Base-by-base conservation (phyloP, 1,284 basidiomycete species). In the Cutaneotrichosporon dermatis region DNA sequence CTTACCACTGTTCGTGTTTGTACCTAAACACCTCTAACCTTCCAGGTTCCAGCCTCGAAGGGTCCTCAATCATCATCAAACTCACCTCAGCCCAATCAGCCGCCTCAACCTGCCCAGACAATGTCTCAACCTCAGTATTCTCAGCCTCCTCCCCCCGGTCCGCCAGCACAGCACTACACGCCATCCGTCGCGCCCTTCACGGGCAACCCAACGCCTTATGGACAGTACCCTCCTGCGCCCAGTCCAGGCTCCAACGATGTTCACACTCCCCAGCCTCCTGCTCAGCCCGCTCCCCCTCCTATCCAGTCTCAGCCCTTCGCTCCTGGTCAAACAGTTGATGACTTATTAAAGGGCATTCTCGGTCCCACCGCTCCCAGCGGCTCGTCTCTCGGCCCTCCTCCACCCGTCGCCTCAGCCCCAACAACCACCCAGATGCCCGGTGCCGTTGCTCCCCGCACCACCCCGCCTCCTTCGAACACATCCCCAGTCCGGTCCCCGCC, bases 331-430 rank as follows among this genome's bases (percentile, higher is more conserved):
- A 75, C 73, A 1, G 74, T 72, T n/a, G 72, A 72, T 43, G 73
- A 76, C 57, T 59, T 76, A 9, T 62, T 76, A 25, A 71, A 63
- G 54, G 69, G 69, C 41, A 70, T 76, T 12, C 62, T 75, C 1
- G 73, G 72, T 12, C 51, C 44, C 57, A 13, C 9, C 39, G 39
- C 39, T 51, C 41, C 16, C 57, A 56, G 45, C 54, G 36, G 36
- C 16, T 25, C 25, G 9, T 25, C n/a, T 9, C 10, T 12, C 10
- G n/a, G 25, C 46, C 46, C 25, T 16, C n/a, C 46, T 49, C 46
- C 11, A 25, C 46, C n/a, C 46, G 9, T 44, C 9, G 12, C 43
- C 8, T 7, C 43, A 7, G 16, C 13, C 16, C 16, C 16, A 13
- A 7, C 43, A 10, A 13, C 13, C 16, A 10, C 25, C 25, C 25